A percentile compares a stretch with the other conserved stretches of the same genome.
phyloP scores from a whole-genome alignment of 108 stramenopile species.

The Nannochloropsis oceanica region DNA sequence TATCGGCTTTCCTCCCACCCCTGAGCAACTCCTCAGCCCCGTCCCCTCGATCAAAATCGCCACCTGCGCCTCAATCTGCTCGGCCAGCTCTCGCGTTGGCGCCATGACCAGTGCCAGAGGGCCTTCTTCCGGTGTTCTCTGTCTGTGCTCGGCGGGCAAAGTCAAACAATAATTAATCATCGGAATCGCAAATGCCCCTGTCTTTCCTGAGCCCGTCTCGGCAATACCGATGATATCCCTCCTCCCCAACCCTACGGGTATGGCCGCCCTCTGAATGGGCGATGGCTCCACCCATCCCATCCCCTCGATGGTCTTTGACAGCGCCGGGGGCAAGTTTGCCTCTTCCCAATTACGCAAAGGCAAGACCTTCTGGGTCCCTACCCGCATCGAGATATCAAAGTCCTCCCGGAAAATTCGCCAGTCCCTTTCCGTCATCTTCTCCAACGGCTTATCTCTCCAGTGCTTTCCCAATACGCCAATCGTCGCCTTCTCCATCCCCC shows the following conservation, averaged over 20 bases:
- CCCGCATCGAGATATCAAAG: slow-evolving; percentile 88
- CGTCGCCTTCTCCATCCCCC: not conserved
- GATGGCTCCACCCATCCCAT: slow-evolving; percentile 66
- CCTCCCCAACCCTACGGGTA: slow-evolving; percentile 77
- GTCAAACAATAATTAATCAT: slow-evolving; percentile 60
- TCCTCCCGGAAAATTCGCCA: slow-evolving; percentile 97
- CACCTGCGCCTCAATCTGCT: slow-evolving; percentile 78
- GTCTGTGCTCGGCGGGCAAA: slow-evolving; percentile 43
- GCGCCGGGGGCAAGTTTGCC: slow-evolving; percentile 30
- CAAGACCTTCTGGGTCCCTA: slow-evolving; percentile 37
- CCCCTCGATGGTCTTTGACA: slow-evolving; percentile 52
- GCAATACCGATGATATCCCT: slow-evolving; percentile 95
- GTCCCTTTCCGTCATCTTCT: slow-evolving; percentile 78
- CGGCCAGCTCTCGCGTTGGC: slow-evolving; percentile 83
- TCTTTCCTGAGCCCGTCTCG: slow-evolving; percentile 87
- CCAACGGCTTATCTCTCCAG: slow-evolving; percentile 56
- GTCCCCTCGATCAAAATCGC: slow-evolving; percentile 41
- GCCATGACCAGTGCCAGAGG: slow-evolving; percentile 86
- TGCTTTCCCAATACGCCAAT: slow-evolving; percentile 7
- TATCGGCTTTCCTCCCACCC: slow-evolving; percentile 79
- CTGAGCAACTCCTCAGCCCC: slow-evolving; percentile 37
- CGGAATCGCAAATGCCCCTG: slow-evolving; percentile 80
- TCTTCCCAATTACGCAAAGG: slow-evolving; percentile 27
- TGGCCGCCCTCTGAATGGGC: slow-evolving; percentile 82
- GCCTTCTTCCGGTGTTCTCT: slow-evolving; percentile 64